phyloP scores from a whole-genome alignment of 176 grass and related monocot genomes.

The Chrysopogon serrulatus region DNA sequence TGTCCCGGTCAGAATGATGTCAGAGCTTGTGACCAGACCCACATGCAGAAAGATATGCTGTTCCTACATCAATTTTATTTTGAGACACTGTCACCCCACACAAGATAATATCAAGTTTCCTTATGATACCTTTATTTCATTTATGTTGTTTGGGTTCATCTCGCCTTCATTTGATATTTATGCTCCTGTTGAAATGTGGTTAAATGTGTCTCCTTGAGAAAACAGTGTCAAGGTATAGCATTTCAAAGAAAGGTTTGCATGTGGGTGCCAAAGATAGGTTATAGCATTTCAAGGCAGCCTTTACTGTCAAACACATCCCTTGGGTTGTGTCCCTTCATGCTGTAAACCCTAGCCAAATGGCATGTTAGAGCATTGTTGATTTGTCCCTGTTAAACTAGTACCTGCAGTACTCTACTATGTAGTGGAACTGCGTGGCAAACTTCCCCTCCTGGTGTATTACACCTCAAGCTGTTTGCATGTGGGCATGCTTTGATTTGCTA shows the following conservation, averaged over 20 bases:
- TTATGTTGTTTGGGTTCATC: background rate
- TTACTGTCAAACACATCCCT: background rate
- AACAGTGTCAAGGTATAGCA: background rate
- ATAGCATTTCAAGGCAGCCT: background rate
- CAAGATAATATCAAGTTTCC: background rate
- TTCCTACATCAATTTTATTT: conserved; percentile 20
- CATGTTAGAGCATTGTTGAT: background rate
- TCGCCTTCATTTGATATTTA: background rate
- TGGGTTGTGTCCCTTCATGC: background rate
- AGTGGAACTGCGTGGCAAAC: background rate
- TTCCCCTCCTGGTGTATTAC: background rate
- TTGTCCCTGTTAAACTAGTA: background rate
- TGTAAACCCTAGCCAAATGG: background rate
- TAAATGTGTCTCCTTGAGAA: background rate
- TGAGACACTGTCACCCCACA: background rate
- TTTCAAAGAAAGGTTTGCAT: too few species aligned
- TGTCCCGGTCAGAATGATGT: conserved; percentile 5
- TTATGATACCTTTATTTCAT: background rate
- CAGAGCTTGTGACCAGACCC: background rate
- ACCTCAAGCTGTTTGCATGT: conserved; percentile 10
- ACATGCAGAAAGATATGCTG: conserved; percentile 6
- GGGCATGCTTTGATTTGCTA: conserved; percentile 50
- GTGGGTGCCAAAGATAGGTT: background rate
- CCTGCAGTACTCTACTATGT: background rate
- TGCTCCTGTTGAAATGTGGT: background rate